Conservation (phyloP, 805 yeast genomes). For the Hermanozyma aechmeae region DNA sequence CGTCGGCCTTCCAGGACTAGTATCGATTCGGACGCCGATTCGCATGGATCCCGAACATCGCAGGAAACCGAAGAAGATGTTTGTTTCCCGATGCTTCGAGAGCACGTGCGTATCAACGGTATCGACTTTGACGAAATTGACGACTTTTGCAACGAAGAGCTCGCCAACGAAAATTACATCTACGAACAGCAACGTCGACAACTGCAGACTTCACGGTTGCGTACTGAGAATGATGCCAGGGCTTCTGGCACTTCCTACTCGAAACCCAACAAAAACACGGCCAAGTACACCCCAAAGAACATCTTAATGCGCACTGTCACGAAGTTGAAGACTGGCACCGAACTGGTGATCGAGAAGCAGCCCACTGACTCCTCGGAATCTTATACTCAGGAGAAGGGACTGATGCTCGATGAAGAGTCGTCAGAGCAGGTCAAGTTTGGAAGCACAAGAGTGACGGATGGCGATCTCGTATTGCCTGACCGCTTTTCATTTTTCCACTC, state of each 20-base stretch:
- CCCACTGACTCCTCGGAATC: conserved; percentile 16
- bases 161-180: conserved; percentile 31
- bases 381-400: conserved; percentile 8
- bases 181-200: conserved; percentile 9
- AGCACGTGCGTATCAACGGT: conserved; percentile 52
- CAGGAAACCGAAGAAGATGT: conserved; percentile 97
- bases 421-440: conserved; percentile 30
- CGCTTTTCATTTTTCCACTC: conserved; percentile 78
- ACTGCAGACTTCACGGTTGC: conserved; percentile 6
- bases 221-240: conserved; percentile 14
- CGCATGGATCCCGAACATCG: conserved; percentile 67
- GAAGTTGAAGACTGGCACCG: not conserved
- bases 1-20: conserved; percentile 28
- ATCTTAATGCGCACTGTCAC: conserved; percentile 11
- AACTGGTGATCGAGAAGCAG: conserved; percentile 1
- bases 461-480: conserved; percentile 44
- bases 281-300: conserved; percentile 52
- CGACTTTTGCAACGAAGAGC: conserved; percentile 59
- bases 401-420: conserved; percentile 10
- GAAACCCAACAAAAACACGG: conserved; percentile 40
- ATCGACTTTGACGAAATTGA: conserved; percentile 89
- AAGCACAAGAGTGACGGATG: conserved; percentile 23
- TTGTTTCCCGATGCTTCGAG: conserved; percentile 85
- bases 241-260: conserved; percentile 25
- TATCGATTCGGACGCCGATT: conserved; percentile 56